These are phyloP conservation scores for Pezicula neosporulosa DNA, from an alignment of 2,329 filamentous ascomycete species.

Conservation along the genomic window DNA sequence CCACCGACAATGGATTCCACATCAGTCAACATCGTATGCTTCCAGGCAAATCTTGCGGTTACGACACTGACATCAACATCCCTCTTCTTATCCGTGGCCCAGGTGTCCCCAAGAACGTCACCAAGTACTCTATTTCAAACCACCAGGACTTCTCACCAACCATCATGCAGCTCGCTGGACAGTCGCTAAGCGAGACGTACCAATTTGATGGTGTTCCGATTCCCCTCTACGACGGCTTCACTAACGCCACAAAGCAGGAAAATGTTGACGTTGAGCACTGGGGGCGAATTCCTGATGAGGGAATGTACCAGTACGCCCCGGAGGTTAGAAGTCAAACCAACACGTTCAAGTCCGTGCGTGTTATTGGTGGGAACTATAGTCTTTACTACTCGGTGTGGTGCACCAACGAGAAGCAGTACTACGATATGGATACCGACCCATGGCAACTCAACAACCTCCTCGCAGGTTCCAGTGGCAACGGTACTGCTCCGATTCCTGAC, in stretches of 20 bases:
- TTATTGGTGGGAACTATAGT: slow-evolving; percentile 46
- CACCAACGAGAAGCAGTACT: slow-evolving; percentile 61
- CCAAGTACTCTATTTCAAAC: slow-evolving; percentile 41
- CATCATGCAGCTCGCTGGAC: slow-evolving; percentile 34
- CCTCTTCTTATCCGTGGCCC: slow-evolving; percentile 56
- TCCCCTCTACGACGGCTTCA: slow-evolving; percentile 24
- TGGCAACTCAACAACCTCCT: slow-evolving; percentile 44
- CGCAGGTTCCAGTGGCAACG: slow-evolving; percentile 31
- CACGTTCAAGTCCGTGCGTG: slow-evolving; percentile 43
- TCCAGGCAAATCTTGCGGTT: slow-evolving; percentile 45
- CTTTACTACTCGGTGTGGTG: slow-evolving; percentile 68
- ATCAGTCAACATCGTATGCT: slow-evolving; percentile 45
- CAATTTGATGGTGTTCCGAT: slow-evolving; percentile 44
- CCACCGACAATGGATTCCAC: slow-evolving; percentile 50
- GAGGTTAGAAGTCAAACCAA: slow-evolving; percentile 30
- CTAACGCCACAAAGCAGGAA: slow-evolving; percentile 30
- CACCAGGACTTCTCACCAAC: slow-evolving; percentile 50
- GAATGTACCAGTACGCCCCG: slow-evolving; percentile 1
- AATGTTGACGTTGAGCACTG: slow-evolving; percentile 45
- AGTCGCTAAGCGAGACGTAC: slow-evolving; percentile 25
- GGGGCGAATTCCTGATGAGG: slow-evolving; percentile 27
- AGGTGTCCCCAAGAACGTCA: slow-evolving; percentile 39
- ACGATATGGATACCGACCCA: slow-evolving; percentile 52
- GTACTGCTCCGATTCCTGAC: slow-evolving; percentile 9
- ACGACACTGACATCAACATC: slow-evolving; percentile 46